Evolutionary conservation across 1,284 basidiomycete genomes (phyloP), one percentile per base, ranked within the genome.

Genomic region (Nidula niveotomentosa): DNA sequence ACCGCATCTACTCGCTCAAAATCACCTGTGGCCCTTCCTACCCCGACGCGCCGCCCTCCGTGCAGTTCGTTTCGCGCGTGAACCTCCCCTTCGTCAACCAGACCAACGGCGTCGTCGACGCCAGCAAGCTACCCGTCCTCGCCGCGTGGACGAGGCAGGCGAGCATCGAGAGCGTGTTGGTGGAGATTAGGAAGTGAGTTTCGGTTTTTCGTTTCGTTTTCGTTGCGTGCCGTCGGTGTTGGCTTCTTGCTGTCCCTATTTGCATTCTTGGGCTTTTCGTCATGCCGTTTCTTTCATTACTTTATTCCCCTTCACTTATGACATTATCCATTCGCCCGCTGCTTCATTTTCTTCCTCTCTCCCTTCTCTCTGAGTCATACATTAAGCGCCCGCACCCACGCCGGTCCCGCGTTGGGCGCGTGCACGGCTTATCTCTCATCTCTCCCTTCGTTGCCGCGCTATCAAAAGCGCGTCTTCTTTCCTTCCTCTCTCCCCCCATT

Each of bases 1-100:
- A 99, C 76, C 86, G 96, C 52, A 99, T 99, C 76, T 99, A 98
- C 83, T 93, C 88, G 56, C 84, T 99, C 65, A 93, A 90, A 78
- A 96, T 99, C 69, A 78, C 81, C 65, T 98, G 96, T 69, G 92
- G 88, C 37, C 77, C 86, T 6, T 62, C 70, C 5, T 99, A 99
- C 72, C 96, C 97, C 6, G 92, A 96, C 62, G 59, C 60, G 15
- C 90, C 87, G 3, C 94, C 94, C 9, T 73, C 75, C n/a, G 82
- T 96, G 51, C 83, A 87, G 56, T 99, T 99, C 73, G 69, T 93
- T 58, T 96, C 93, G 51, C 84, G 87, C 58, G 93, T 99, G 64
- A 98, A 98, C 71, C 80, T 99, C n/a, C 96, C 97, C 1, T 98
- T 96, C 67, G 96, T 99, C 60, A 83, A 80, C 61, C 84, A 81